A percentile compares a stretch with the other conserved stretches of the same genome.
Evolutionary conservation across 768 basidiomycete species (phyloP).

Genomic region (Russula sp.): DNA sequence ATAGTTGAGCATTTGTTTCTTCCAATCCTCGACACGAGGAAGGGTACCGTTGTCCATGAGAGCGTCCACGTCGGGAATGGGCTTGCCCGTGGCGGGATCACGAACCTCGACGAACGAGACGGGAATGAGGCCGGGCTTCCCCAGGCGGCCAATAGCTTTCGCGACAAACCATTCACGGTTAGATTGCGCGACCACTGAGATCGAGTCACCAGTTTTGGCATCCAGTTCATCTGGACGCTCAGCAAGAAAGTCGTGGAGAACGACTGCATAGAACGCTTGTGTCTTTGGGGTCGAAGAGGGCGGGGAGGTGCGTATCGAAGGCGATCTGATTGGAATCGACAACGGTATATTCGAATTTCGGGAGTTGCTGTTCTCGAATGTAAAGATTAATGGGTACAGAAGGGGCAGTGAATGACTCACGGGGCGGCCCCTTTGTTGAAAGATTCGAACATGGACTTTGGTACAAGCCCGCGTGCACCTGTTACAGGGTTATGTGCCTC

Average conservation of each 20-base stretch:
- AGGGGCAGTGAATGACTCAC: conserved; percentile 37
- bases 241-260: conserved; percentile 92
- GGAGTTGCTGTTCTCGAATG: background rate
- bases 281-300: conserved; percentile 26
- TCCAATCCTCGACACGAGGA: conserved; percentile 99
- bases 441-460: conserved; percentile 82
- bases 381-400: conserved; percentile 6
- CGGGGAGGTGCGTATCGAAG: conserved; percentile 29
- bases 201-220: conserved; percentile 86
- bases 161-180: conserved; percentile 99
- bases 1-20: conserved; percentile 88
- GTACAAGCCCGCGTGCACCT: conserved; percentile 87
- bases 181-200: conserved; percentile 98
- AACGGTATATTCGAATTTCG: conserved; percentile 12
- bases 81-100: conserved; percentile 78
- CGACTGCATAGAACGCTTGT: conserved; percentile 87
- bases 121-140: conserved; percentile 94
- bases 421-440: conserved; percentile 64
- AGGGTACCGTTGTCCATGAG: conserved; percentile 85
- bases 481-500: conserved; percentile 93
- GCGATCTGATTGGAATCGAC: conserved; percentile 23
- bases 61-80: conserved; percentile 64
- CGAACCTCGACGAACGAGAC: conserved; percentile 96
- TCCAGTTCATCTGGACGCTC: conserved; percentile 96
- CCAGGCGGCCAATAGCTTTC: conserved; percentile 91